These are phyloP conservation scores for Oryza australiensis DNA, from an alignment of 176 grass and related monocot genomes.

Conservation along the genomic window DNA sequence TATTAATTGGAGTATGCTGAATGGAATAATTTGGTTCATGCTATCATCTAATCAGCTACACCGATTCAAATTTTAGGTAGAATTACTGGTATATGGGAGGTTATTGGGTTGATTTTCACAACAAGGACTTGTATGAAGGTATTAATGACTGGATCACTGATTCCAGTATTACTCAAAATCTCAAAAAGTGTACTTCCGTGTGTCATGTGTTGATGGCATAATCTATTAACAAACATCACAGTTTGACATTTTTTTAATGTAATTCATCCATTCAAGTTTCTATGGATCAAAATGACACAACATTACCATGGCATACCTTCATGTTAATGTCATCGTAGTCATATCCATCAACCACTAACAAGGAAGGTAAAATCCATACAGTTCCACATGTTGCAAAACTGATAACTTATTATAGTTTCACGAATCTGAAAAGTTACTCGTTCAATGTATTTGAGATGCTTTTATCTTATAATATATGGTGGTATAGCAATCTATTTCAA, in stretches of 20 bases:
- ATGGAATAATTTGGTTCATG: too few species aligned
- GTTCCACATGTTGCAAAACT: neutral
- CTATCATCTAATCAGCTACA: too few species aligned
- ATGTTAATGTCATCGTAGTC: neutral
- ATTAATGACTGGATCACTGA: neutral
- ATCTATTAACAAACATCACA: neutral
- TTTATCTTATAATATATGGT: neutral
- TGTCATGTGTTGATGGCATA: neutral
- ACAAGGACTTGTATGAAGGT: neutral
- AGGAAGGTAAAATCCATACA: neutral
- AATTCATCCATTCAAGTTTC: neutral
- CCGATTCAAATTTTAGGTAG: too few species aligned
- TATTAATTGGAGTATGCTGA: too few species aligned
- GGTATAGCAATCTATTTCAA: too few species aligned
- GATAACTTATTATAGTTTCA: neutral
- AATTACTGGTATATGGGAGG: neutral
- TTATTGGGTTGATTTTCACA: neutral
- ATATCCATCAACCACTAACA: neutral
- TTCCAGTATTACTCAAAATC: neutral
- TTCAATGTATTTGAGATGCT: too few species aligned
- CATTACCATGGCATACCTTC: neutral
- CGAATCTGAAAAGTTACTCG: neutral
- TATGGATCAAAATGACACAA: neutral
- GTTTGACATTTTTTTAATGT: neutral
- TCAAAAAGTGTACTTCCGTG: neutral